Conservation (phyloP, 164 flowering plant genomes). For the Nymphaea colorata region DNA sequence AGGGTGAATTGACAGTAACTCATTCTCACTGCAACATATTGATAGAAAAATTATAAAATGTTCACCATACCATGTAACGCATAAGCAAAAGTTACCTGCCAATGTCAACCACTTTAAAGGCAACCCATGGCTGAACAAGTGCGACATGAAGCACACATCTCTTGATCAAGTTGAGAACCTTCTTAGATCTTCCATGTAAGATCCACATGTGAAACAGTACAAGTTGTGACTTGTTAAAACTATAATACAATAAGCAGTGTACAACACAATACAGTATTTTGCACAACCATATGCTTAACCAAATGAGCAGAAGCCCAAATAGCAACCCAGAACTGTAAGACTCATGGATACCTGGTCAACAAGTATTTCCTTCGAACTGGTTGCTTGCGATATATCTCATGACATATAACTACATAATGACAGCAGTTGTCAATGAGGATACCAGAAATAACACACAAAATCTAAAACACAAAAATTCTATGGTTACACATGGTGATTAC, state of each 20-base stretch:
- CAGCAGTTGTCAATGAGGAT: background rate
- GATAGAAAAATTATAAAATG: background rate
- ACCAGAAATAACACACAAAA: background rate
- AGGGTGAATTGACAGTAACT: constrained; percentile 40
- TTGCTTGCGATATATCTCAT: constrained; percentile 90
- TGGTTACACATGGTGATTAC: too few species aligned
- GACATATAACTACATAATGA: constrained; percentile 53
- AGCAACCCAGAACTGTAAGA: background rate
- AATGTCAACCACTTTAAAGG: constrained; percentile 52
- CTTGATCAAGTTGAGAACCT: constrained; percentile 61
- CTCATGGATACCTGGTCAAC: constrained; percentile 52
- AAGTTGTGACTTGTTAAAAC: too few species aligned
- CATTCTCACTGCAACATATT: constrained; percentile 42
- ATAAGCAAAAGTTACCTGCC: constrained; percentile 41
- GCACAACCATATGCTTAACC: background rate
- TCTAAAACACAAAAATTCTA: background rate
- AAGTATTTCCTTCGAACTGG: constrained; percentile 86
- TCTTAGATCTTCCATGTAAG: constrained; percentile 54
- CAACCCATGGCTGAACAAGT: constrained; percentile 55
- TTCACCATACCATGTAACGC: background rate
- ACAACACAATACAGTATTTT: too few species aligned
- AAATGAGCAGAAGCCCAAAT: background rate
- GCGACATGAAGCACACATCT: constrained; percentile 61
- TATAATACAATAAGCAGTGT: too few species aligned
- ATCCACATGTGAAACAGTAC: constrained; percentile 1